A percentile compares a stretch with the other conserved stretches of the same genome.
Conservation (phyloP, 2,329 filamentous ascomycete species). For the Colletotrichum scovillei region DNA sequence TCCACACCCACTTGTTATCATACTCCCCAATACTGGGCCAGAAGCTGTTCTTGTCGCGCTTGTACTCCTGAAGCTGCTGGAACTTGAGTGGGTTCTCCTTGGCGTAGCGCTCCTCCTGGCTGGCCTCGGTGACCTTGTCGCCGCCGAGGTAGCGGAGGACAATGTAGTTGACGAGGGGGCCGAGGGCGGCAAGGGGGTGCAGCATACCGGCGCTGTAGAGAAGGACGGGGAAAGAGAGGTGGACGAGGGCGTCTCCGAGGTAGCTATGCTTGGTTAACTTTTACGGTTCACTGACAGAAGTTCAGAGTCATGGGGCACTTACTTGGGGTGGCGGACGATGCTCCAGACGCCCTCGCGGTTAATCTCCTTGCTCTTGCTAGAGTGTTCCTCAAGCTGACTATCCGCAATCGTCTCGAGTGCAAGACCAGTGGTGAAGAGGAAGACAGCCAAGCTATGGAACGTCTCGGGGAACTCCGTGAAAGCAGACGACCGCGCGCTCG, state of each 20-base stretch:
- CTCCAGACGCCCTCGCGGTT: conserved; percentile 69
- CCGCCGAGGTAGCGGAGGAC: conserved; percentile 69
- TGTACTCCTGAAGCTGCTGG: conserved; percentile 63
- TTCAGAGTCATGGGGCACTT: conserved; percentile 41
- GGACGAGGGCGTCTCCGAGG: conserved; percentile 69
- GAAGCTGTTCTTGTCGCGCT: conserved; percentile 67
- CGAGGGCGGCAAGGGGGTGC: conserved; percentile 64
- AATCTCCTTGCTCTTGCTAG: conserved; percentile 46
- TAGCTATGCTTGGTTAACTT: conserved; percentile 50
- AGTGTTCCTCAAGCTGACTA: conserved; percentile 62
- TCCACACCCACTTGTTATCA: conserved; percentile 67
- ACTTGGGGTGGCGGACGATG: conserved; percentile 72
- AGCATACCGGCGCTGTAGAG: conserved; percentile 66
- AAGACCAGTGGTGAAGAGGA: conserved; percentile 66
- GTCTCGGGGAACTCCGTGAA: conserved; percentile 36
- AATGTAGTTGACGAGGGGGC: conserved; percentile 67
- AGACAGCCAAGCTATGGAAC: conserved; percentile 58
- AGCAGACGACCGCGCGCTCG: conserved; percentile 16
- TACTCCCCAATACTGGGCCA: conserved; percentile 65
- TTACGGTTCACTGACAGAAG: background rate
- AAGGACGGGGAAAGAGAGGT: conserved; percentile 68
- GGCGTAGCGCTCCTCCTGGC: conserved; percentile 63
- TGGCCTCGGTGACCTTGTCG: conserved; percentile 64
- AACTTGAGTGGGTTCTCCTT: conserved; percentile 62
- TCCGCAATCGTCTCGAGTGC: conserved; percentile 68